Conservation (phyloP, 768 basidiomycete genomes). For the Naganishia randhawae region DNA sequence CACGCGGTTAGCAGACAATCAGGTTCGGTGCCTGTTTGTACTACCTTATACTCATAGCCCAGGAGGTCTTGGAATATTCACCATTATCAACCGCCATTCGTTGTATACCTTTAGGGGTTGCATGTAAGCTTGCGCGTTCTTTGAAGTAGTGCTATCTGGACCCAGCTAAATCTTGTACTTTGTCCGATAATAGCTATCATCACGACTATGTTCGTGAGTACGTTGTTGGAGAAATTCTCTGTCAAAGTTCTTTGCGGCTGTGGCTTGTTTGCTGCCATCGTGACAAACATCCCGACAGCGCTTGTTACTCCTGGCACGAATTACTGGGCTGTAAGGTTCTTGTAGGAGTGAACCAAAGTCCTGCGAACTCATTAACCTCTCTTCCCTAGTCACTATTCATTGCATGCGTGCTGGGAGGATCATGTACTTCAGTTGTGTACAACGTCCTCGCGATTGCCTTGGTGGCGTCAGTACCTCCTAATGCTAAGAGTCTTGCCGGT, state of each 20-base stretch:
- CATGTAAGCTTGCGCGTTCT: neutral
- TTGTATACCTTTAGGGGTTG: neutral
- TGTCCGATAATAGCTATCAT: neutral
- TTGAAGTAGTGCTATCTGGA: neutral
- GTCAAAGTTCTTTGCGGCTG: neutral
- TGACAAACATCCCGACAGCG: neutral
- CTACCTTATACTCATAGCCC: neutral
- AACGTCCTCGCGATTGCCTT: neutral
- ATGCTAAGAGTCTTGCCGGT: neutral
- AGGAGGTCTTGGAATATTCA: neutral
- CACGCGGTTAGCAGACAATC: no score
- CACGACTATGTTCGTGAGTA: neutral
- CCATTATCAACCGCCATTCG: neutral
- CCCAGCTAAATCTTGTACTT: no score
- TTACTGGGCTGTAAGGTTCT: neutral
- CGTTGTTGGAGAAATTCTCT: neutral
- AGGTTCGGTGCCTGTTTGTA: neutral
- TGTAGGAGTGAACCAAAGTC: neutral
- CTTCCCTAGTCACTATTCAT: neutral
- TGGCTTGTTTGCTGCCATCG: neutral
- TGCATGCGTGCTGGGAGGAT: neutral
- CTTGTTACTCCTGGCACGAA: neutral
- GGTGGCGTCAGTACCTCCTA: neutral
- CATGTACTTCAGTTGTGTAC: neutral
- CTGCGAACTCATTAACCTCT: neutral